phyloP scores from a whole-genome alignment of 108 stramenopile species.

The Skeletonema marinoi region DNA sequence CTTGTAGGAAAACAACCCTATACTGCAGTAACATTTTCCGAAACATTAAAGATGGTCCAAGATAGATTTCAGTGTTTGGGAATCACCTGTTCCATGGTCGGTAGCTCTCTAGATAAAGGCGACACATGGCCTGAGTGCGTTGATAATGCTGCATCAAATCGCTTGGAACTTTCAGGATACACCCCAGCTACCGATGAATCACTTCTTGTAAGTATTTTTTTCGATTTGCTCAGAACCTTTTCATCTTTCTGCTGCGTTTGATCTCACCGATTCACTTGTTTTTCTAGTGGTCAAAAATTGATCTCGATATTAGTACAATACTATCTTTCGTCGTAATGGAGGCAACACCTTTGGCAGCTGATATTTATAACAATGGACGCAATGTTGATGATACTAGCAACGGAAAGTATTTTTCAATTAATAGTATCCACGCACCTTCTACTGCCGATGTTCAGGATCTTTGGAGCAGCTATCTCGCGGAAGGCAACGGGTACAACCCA shows the following conservation, averaged over 20 bases:
- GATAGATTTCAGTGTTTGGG: constrained; percentile 41
- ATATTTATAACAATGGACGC: constrained; percentile 62
- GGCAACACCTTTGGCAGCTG: constrained; percentile 39
- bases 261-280: not conserved
- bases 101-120: constrained; percentile 3
- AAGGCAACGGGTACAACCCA: constrained; percentile 32
- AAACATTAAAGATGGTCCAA: constrained; percentile 17
- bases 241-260: not conserved
- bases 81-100: constrained; percentile 29
- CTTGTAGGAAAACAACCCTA: not conserved
- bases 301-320: constrained; percentile 46
- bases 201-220: constrained; percentile 13
- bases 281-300: constrained; percentile 29
- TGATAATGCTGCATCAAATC: not conserved
- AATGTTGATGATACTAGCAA: constrained; percentile 32
- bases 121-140: constrained; percentile 2
- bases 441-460: constrained; percentile 7
- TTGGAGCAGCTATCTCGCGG: constrained; percentile 19
- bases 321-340: constrained; percentile 44
- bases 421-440: constrained; percentile 28
- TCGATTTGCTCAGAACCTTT: not conserved
- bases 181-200: constrained; percentile 23
- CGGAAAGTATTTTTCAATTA: constrained; percentile 27
- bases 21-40: constrained; percentile 11
- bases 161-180: constrained; percentile 26